Conservation (phyloP, 495 filamentous ascomycete species). For the Bacidia rubella region DNA sequence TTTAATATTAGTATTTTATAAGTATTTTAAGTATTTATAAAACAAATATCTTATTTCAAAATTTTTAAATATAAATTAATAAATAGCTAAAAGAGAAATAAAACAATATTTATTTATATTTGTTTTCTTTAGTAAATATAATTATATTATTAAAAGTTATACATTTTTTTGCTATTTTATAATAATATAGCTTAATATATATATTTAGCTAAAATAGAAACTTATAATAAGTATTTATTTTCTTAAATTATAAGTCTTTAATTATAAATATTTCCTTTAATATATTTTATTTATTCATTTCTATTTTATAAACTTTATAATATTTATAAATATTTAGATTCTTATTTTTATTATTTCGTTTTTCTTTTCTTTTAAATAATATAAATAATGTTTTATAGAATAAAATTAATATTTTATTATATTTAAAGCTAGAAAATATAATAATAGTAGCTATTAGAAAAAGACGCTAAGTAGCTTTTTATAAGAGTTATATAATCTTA, state of each 20-base stretch:
- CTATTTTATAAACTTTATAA: not conserved
- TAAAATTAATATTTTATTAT: constrained; percentile 1
- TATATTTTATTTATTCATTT: not conserved
- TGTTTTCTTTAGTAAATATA: not conserved
- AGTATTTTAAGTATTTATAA: not conserved
- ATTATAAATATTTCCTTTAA: constrained; percentile 1
- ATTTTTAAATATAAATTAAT: constrained; percentile 1
- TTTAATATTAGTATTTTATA: not conserved
- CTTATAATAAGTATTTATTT: not conserved
- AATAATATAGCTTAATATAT: not conserved
- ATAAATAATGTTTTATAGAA: not conserved
- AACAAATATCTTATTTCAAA: not conserved
- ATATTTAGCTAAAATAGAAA: not conserved
- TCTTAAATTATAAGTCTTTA: not conserved
- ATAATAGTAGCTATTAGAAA: not conserved
- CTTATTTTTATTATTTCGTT: not conserved
- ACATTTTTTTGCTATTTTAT: not conserved
- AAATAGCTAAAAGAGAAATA: not conserved
- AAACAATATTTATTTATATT: not conserved
- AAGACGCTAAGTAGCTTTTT: not conserved
- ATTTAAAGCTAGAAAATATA: not conserved
- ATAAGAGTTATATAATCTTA: not conserved
- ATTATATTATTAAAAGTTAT: constrained; percentile 1
- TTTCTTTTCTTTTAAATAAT: not conserved
- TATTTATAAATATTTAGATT: not conserved